phyloP scores from a whole-genome alignment of 352 stramenopile genomes.

The Blastocystis sp. region DNA sequence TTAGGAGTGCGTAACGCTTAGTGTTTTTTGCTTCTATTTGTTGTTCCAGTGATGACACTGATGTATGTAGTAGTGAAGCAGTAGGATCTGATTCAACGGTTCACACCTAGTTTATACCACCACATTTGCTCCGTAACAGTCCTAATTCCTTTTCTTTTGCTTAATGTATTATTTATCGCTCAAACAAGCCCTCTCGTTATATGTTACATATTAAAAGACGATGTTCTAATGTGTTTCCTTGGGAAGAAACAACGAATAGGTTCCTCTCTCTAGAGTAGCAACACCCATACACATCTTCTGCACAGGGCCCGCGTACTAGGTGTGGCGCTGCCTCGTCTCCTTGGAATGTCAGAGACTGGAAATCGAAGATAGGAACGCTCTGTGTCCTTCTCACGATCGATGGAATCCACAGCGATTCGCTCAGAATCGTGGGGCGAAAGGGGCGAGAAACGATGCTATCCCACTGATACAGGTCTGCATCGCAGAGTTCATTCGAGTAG shows the following conservation, averaged over 20 bases:
- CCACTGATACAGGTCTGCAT: not conserved
- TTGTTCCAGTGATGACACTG: not conserved
- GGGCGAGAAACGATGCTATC: constrained; percentile 24
- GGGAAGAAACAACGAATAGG: constrained; percentile 8
- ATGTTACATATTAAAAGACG: not conserved
- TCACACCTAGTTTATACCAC: not conserved
- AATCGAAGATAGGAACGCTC: not conserved
- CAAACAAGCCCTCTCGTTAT: not conserved
- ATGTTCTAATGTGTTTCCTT: constrained; percentile 37
- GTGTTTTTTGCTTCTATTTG: not conserved
- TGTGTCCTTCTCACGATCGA: not conserved
- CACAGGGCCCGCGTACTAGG: not conserved
- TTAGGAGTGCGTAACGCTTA: not conserved
- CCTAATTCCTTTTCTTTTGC: not conserved
- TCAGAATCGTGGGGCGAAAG: not conserved
- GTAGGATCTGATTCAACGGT: not conserved
- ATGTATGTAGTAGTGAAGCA: not conserved
- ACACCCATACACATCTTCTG: constrained; percentile 27
- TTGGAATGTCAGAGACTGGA: not conserved
- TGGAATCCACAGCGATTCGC: not conserved
- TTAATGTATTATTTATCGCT: not conserved
- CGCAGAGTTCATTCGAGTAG: not conserved
- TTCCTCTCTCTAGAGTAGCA: not conserved
- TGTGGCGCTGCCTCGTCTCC: not conserved
- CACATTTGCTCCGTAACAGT: not conserved